phyloP scores from a whole-genome alignment of 306 rosid genomes.

The Glycine tomentella region DNA sequence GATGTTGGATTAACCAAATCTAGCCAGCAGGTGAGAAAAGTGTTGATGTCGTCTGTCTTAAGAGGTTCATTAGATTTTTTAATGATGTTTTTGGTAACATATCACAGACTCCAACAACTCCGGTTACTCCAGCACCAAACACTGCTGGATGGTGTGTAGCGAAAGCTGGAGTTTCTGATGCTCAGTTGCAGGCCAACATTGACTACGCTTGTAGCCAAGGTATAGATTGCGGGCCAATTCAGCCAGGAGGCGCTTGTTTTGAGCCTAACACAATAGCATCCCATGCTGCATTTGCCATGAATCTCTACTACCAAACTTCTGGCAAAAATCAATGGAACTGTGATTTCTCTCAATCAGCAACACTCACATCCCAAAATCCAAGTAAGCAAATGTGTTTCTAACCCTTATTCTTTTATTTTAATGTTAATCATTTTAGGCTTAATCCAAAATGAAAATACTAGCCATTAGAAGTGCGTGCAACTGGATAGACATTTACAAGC shows the following conservation, averaged over 20 bases:
- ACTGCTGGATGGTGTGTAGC: constrained; percentile 79
- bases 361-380: constrained; percentile 79
- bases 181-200: constrained; percentile 73
- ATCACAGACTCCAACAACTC: constrained; percentile 53
- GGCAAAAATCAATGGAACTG: constrained; percentile 75
- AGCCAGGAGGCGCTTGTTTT: constrained; percentile 87
- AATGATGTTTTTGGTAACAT: background rate
- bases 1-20: constrained; percentile 81
- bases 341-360: constrained; percentile 90
- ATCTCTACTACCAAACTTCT: constrained; percentile 75
- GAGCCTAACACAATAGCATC: constrained; percentile 77
- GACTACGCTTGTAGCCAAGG: constrained; percentile 87
- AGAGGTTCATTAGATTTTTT: background rate
- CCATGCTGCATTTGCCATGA: constrained; percentile 94
- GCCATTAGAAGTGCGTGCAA: background rate
- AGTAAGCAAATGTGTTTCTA: constrained; percentile 53
- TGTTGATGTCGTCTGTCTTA: no score
- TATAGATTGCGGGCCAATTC: constrained; percentile 80
- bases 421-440: background rate
- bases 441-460: background rate
- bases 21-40: constrained; percentile 63
- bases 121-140: constrained; percentile 41
- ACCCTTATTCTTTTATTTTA: no score
- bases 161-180: constrained; percentile 63
- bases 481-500: background rate